Evolutionary conservation across 805 yeast species (phyloP).

Genomic region (Candida maltosa): DNA sequence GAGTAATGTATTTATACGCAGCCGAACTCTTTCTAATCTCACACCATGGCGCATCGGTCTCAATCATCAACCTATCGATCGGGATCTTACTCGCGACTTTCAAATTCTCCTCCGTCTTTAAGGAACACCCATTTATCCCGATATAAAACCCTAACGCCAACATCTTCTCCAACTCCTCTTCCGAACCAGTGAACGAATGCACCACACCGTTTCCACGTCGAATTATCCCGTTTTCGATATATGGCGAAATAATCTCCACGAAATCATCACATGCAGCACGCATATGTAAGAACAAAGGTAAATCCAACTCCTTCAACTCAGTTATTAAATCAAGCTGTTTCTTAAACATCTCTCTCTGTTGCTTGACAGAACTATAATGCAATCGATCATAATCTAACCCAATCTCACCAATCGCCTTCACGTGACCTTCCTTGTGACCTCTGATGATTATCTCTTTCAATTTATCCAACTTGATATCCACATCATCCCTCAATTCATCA

Average conservation of each 20-base stretch:
- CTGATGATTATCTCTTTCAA: conserved; percentile 47
- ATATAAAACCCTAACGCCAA: conserved; percentile 62
- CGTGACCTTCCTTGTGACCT: conserved; percentile 49
- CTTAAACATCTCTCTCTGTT: conserved; percentile 66
- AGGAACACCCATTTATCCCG: conserved; percentile 91
- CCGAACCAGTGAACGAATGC: conserved; percentile 90
- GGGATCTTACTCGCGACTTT: conserved; percentile 70
- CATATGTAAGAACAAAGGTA: conserved; percentile 90
- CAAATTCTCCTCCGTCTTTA: conserved; percentile 72
- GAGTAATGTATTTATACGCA: conserved; percentile 53
- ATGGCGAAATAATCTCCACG: conserved; percentile 58
- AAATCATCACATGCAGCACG: conserved; percentile 84
- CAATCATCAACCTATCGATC: conserved; percentile 66
- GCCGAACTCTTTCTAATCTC: conserved; percentile 85
- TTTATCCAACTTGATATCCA: conserved; percentile 41
- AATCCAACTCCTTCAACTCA: conserved; percentile 35
- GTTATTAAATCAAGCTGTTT: conserved; percentile 67
- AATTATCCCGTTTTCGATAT: conserved; percentile 41
- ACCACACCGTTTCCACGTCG: conserved; percentile 69
- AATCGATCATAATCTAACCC: conserved; percentile 94
- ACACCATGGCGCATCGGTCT: conserved; percentile 99
- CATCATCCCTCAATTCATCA: conserved; percentile 34
- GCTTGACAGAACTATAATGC: conserved; percentile 64
- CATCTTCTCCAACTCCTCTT: conserved; percentile 56
- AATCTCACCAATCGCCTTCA: conserved; percentile 89